phyloP scores from a whole-genome alignment of 371 early-diverging fungal genomes.

The Actinomortierella ambigua region DNA sequence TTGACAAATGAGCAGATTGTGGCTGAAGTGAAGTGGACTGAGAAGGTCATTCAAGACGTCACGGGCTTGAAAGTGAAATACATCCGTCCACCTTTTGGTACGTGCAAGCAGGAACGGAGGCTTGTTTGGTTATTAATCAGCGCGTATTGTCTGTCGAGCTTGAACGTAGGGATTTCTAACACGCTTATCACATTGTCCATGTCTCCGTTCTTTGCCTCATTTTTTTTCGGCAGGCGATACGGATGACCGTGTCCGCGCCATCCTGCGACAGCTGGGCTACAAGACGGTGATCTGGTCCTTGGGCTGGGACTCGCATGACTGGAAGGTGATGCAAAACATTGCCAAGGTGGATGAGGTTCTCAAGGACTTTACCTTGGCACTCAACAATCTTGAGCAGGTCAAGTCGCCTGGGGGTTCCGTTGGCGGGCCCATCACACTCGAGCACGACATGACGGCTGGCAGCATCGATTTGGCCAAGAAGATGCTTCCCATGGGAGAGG shows the following conservation, averaged over 20 bases:
- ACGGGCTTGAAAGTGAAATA: conserved; percentile 51
- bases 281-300: conserved; percentile 57
- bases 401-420: conserved; percentile 9
- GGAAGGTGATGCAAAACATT: conserved; percentile 27
- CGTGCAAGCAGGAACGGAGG: too few relatives aligned
- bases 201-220: background rate
- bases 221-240: conserved; percentile 53
- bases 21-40: conserved; percentile 75
- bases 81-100: conserved; percentile 47
- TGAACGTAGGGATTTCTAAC: too few relatives aligned
- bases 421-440: conserved; percentile 45
- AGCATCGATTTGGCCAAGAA: conserved; percentile 24
- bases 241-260: conserved; percentile 72
- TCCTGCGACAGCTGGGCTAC: conserved; percentile 59
- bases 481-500: conserved; percentile 19
- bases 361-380: conserved; percentile 20
- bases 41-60: conserved; percentile 59
- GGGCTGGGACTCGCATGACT: conserved; percentile 49
- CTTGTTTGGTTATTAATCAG: too few relatives aligned
- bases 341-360: conserved; percentile 22
- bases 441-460: conserved; percentile 38
- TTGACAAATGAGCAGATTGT: conserved; percentile 72
- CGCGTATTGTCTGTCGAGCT: too few relatives aligned
- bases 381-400: conserved; percentile 18
- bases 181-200: background rate